phyloP scores from a whole-genome alignment of 176 grass and related monocot species.

The Sorghum bicolor region Sorghum_bicolor_NCBIv3 NC_012877.2:6173501-6174000 shows the following conservation, averaged over 20 bases:
- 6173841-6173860: background rate
- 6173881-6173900: too few relatives aligned
- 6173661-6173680: background rate
- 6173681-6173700: background rate
- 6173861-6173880: background rate
- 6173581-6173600: too few relatives aligned
- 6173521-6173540: too few relatives aligned
- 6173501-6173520: too few relatives aligned
- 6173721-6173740: background rate
- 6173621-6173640: too few relatives aligned
- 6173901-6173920: background rate
- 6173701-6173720: background rate
- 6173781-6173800: background rate
- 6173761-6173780: background rate
- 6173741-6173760: background rate
- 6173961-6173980: background rate
- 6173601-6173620: too few relatives aligned
- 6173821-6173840: too few relatives aligned
- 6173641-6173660: too few relatives aligned
- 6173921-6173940: background rate
- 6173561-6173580: too few relatives aligned
- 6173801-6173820: background rate
- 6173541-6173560: too few relatives aligned
- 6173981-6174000: background rate
- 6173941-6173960: background rate